Conservation (phyloP, 2,329 filamentous ascomycete species). For the Paraphoma chrysanthemicola region DNA sequence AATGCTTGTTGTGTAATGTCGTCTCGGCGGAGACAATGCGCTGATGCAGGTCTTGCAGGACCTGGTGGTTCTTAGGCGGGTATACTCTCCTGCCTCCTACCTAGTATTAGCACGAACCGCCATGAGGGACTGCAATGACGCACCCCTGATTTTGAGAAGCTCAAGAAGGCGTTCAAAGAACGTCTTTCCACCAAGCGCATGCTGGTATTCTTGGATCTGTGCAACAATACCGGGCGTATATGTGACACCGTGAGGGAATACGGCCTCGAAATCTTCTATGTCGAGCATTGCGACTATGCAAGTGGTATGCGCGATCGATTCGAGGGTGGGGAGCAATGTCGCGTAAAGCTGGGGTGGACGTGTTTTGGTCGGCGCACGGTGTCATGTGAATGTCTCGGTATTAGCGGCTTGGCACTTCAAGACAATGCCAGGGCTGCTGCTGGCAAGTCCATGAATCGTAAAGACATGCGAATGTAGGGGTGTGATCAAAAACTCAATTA, state of each 20-base stretch:
- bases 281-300: slow-evolving; percentile 60
- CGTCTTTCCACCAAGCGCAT: slow-evolving; percentile 70
- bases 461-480: too few species aligned
- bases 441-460: too few species aligned
- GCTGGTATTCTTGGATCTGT: slow-evolving; percentile 71
- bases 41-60: slow-evolving; percentile 73
- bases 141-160: slow-evolving; percentile 75
- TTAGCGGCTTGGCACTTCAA: slow-evolving; percentile 1
- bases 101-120: not conserved
- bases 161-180: slow-evolving; percentile 82
- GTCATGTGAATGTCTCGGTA: slow-evolving; percentile 16
- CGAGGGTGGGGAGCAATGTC: slow-evolving; percentile 6
- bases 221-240: slow-evolving; percentile 49
- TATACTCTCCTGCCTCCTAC: slow-evolving; percentile 67
- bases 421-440: too few species aligned
- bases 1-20: slow-evolving; percentile 78
- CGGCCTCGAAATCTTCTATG: slow-evolving; percentile 70
- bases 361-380: slow-evolving; percentile 21
- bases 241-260: slow-evolving; percentile 60
- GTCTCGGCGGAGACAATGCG: slow-evolving; percentile 71
- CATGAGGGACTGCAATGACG: slow-evolving; percentile 11
- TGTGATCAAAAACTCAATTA: too few species aligned
- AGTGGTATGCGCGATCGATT: not conserved
- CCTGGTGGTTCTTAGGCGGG: slow-evolving; percentile 73
- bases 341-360: slow-evolving; percentile 14